A percentile compares a stretch with the other conserved stretches of the same genome.
Evolutionary conservation across 1,284 basidiomycete genomes (phyloP).

Genomic region (Fistulinella cinereoalba): DNA sequence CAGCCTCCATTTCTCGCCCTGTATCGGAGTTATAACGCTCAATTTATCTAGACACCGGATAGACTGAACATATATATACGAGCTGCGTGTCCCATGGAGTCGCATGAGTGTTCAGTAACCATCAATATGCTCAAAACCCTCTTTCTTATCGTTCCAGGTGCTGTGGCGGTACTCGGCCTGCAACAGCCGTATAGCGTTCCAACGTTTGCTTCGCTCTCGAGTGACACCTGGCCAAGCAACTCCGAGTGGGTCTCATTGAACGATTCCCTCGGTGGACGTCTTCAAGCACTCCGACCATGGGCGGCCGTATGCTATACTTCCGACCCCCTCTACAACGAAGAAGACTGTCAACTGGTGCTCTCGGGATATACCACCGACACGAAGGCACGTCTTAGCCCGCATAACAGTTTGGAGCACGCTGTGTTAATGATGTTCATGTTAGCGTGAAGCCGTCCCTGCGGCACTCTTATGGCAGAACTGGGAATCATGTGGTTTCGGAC

Average conservation of each 20-base stretch:
- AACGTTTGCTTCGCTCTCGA: background rate
- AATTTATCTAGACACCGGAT: no score
- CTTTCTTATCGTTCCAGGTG: no score
- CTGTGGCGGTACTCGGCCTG: no score
- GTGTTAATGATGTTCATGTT: background rate
- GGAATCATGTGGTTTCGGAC: constrained; percentile 19
- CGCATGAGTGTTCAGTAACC: no score
- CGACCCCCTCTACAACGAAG: constrained; percentile 14
- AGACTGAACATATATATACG: no score
- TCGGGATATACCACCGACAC: constrained; percentile 13
- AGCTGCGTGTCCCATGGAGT: no score
- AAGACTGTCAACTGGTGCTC: constrained; percentile 12
- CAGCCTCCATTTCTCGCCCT: no score
- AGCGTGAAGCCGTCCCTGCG: constrained; percentile 15
- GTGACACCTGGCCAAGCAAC: constrained; percentile 8
- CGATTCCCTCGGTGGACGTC: constrained; percentile 13
- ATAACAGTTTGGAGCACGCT: background rate
- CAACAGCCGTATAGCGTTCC: no score
- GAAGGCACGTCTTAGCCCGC: constrained; percentile 5
- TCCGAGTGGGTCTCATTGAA: constrained; percentile 15
- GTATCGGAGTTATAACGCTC: no score
- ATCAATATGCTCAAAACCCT: no score
- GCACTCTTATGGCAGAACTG: constrained; percentile 23
- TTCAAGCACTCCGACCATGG: constrained; percentile 20
- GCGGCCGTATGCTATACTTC: constrained; percentile 17